Percentiles rank a stretch among this genome's conserved stretches.
Evolutionary conservation across 305 asterid species (phyloP).

Genomic region (Fraxinus angustifolia): DNA sequence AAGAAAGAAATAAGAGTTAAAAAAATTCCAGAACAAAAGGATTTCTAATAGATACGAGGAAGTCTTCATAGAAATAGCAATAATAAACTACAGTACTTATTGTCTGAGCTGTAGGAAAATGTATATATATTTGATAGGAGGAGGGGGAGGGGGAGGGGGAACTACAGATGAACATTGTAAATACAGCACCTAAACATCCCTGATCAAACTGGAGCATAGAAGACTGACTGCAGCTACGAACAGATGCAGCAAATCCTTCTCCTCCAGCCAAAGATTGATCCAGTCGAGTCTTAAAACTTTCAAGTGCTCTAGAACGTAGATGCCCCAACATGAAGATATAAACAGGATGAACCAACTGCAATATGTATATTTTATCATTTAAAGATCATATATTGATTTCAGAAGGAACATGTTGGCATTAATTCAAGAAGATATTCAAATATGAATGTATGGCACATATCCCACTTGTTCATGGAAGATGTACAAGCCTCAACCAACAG

Average conservation of each 20-base stretch:
- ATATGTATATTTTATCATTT: background rate
- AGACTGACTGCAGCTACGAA: slow-evolving; percentile 36
- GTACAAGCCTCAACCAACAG: background rate
- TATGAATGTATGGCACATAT: background rate
- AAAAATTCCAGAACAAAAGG: background rate
- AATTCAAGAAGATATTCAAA: background rate
- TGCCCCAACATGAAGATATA: slow-evolving; percentile 52
- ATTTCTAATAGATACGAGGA: background rate
- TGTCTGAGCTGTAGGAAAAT: slow-evolving; percentile 1
- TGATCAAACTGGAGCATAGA: slow-evolving; percentile 47
- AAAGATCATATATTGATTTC: slow-evolving; percentile 1
- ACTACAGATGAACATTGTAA: background rate
- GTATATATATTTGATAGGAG: background rate
- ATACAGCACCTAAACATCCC: slow-evolving; percentile 49
- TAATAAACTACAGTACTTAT: background rate
- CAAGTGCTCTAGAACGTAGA: slow-evolving; percentile 40
- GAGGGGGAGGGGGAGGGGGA: background rate
- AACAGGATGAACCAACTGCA: slow-evolving; percentile 59
- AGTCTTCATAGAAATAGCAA: background rate
- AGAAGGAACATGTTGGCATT: background rate
- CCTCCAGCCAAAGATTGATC: slow-evolving; percentile 41
- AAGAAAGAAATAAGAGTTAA: background rate
- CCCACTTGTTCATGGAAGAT: background rate
- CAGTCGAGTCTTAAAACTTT: slow-evolving; percentile 39
- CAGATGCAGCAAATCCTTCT: slow-evolving; percentile 56